Evolutionary conservation across 2,329 filamentous ascomycete genomes (phyloP).

Genomic region (Pseudogymnoascus sp.): DNA sequence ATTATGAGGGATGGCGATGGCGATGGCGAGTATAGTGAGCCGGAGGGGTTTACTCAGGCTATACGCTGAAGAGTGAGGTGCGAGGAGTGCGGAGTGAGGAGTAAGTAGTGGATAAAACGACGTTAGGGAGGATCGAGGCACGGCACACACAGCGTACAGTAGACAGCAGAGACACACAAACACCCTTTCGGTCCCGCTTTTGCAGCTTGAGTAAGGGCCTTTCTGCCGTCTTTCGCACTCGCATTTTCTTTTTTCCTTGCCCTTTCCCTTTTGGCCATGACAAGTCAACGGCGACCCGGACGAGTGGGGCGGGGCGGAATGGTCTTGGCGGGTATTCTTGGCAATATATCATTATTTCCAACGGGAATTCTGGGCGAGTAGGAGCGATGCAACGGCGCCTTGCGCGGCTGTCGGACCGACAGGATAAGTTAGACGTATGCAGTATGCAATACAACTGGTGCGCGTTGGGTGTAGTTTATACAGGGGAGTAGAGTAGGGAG

Average conservation of each 20-base stretch:
- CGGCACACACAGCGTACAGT: background rate
- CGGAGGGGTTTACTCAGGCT: background rate
- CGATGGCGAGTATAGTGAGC: background rate
- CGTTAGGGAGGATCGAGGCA: background rate
- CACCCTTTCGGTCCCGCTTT: slow-evolving; percentile 4
- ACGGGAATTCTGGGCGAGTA: slow-evolving; percentile 1
- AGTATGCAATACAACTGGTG: background rate
- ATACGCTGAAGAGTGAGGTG: background rate
- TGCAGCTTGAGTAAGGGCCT: slow-evolving; percentile 4
- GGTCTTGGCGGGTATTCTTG: background rate
- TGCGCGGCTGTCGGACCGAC: background rate
- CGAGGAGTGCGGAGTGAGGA: background rate
- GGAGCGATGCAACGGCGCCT: background rate
- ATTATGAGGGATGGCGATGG: background rate
- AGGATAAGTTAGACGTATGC: background rate
- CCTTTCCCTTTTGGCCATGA: background rate
- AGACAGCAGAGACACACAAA: background rate
- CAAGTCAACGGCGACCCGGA: background rate
- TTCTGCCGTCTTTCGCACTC: background rate
- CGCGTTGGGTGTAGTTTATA: background rate
- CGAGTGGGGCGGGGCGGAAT: slow-evolving; percentile 6
- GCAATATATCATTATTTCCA: background rate
- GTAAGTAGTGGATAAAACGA: slow-evolving; percentile 5
- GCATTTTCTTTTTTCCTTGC: slow-evolving; percentile 7
- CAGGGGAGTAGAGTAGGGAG: background rate